Base-by-base conservation (phyloP, 768 basidiomycete species). In the Russula sp. region DNA sequence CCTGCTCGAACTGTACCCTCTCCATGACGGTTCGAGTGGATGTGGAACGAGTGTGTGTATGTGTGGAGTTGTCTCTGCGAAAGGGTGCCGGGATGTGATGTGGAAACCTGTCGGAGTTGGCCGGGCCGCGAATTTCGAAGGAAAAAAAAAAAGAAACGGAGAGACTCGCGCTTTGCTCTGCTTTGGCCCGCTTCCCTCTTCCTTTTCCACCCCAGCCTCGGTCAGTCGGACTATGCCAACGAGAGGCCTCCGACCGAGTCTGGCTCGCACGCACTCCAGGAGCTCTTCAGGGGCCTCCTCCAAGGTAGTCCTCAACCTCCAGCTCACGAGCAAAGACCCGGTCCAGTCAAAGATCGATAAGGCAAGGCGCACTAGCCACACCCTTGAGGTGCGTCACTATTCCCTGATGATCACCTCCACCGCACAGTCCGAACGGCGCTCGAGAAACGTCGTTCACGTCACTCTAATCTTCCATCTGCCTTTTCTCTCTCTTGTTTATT, bases 1-100 rank as follows among this genome's bases (percentile, higher is more conserved):
- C 93, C 73, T 95, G 90, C 74, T 95, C 86, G 69, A 88, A 95
- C 61, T 96, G 89, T 0, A 96, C 93, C 66, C 91, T 83, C 80
- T 98, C 94, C 94, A 98, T 95, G 47, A 25, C 65, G 63, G 5
- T 2, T 29, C 4, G 18, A 6, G 14, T 14, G 8, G 43, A 48
- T 47, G 38, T n/a, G 22, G 22, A 18, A 11, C 16, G n/a, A n/a
- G n/a, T n/a, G n/a, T n/a, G n/a, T n/a, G n/a, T 32, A 18, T 11
- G 35, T 14, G 25, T 29, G 25, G 25, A 29, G 25, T 29, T 29
- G 25, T 29, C 3, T 29, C 25, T 29, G n/a, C 25, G 25, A 29
- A 29, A n/a, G n/a, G 25, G 25, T 3, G 3, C 25, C 25, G 59
- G 59, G 42, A 13, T 35, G 60, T 29, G 39, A 22, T 46, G 41